A percentile compares a stretch with the other conserved stretches of the same genome.
Evolutionary conservation across 176 grass and related monocot species (phyloP).

Genomic region (Raddia distichophylla): DNA sequence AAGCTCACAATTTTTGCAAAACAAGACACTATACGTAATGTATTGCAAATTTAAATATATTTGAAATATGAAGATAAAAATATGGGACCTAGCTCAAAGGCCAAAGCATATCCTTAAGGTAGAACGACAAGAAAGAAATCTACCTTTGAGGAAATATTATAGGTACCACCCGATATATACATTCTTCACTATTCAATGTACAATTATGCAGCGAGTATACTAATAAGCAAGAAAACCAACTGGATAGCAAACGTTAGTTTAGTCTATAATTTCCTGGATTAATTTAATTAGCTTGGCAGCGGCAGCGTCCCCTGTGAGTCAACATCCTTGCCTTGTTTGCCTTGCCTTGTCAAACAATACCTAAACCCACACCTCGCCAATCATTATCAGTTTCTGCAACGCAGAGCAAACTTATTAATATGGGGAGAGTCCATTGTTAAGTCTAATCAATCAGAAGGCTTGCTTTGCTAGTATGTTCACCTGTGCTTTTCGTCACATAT

Average conservation of each 20-base stretch:
- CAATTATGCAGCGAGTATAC: slow-evolving; percentile 22
- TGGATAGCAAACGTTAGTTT: not conserved
- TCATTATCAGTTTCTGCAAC: slow-evolving; percentile 45
- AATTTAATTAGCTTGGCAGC: slow-evolving; percentile 42
- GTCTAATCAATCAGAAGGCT: slow-evolving; percentile 41
- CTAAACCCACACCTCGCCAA: slow-evolving; percentile 45
- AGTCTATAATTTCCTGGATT: not conserved
- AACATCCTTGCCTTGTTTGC: slow-evolving; percentile 56
- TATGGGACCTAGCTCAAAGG: not conserved
- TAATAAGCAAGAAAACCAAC: slow-evolving; percentile 4
- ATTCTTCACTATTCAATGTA: not conserved
- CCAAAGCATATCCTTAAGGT: not conserved
- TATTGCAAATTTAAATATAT: not conserved
- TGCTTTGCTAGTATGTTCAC: not conserved
- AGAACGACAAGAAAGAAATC: slow-evolving; percentile 1
- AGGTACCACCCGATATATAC: not conserved
- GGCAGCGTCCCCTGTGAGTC: slow-evolving; percentile 51
- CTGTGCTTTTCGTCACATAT: not conserved
- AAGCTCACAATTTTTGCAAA: no score
- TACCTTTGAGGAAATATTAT: slow-evolving; percentile 1
- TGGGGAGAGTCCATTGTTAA: slow-evolving; percentile 2
- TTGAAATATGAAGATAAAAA: not conserved
- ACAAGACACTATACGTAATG: not conserved
- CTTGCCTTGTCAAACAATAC: slow-evolving; percentile 57
- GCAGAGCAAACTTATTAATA: slow-evolving; percentile 32